A percentile compares a stretch with the other conserved stretches of the same genome.
These are phyloP conservation scores for Xanthoconium purpureum DNA, from an alignment of 768 basidiomycete species.

Conservation along the genomic window DNA sequence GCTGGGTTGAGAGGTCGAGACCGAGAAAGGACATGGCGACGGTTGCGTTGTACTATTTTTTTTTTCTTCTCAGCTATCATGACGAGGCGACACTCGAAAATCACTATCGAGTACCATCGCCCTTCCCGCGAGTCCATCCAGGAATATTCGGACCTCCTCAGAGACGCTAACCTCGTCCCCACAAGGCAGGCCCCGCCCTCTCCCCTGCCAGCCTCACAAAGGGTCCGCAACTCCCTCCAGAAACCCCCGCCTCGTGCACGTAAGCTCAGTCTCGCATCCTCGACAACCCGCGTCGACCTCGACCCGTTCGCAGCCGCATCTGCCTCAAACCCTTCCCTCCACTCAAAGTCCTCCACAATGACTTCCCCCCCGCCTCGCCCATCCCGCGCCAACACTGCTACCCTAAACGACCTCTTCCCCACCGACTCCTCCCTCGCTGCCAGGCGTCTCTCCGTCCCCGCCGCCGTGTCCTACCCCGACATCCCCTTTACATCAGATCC, in stretches of 20 bases:
- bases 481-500: slow-evolving; percentile 19
- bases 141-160: slow-evolving; percentile 72
- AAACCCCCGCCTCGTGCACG: slow-evolving; percentile 55
- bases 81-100: slow-evolving; percentile 43
- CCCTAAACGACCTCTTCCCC: slow-evolving; percentile 70
- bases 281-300: slow-evolving; percentile 20
- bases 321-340: slow-evolving; percentile 5
- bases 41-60: not conserved
- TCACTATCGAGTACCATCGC: slow-evolving; percentile 72
- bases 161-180: slow-evolving; percentile 45
- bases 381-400: slow-evolving; percentile 82
- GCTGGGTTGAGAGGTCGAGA: slow-evolving; percentile 5
- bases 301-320: slow-evolving; percentile 52
- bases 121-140: slow-evolving; percentile 74
- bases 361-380: slow-evolving; percentile 72
- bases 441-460: slow-evolving; percentile 54
- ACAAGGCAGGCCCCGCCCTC: slow-evolving; percentile 47
- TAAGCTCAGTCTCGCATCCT: slow-evolving; percentile 42
- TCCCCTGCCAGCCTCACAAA: slow-evolving; percentile 33
- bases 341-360: slow-evolving; percentile 6
- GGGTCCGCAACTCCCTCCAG: slow-evolving; percentile 56
- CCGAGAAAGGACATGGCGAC: not conserved
- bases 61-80: slow-evolving; percentile 23
- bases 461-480: slow-evolving; percentile 27
- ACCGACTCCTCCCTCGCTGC: slow-evolving; percentile 38